A percentile compares a stretch with the other conserved stretches of the same genome.
Conservation (phyloP, 768 basidiomycete species). For the Tulasnella sp. region DNA sequence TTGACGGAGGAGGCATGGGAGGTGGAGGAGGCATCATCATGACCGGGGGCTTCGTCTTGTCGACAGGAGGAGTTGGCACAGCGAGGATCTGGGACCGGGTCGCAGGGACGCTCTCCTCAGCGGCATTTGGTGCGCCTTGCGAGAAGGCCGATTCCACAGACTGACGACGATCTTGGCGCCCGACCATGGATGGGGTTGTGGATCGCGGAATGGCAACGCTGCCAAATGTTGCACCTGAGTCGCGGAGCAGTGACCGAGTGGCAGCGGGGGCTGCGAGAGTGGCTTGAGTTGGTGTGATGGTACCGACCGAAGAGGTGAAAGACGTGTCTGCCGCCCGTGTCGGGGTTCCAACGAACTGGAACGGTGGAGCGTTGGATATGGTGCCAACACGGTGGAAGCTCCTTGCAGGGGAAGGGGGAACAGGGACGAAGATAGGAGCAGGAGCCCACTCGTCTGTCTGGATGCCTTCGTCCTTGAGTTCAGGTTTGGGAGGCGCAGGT, state of each 20-base stretch:
- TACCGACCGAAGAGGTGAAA: conserved; percentile 25
- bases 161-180: conserved; percentile 45
- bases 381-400: conserved; percentile 37
- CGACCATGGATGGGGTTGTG: conserved; percentile 29
- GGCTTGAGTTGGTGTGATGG: conserved; percentile 25
- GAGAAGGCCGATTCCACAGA: conserved; percentile 64
- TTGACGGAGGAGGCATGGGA: conserved; percentile 63
- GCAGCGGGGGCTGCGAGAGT: conserved; percentile 33
- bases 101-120: not conserved
- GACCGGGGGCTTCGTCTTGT: conserved; percentile 75
- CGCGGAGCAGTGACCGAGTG: conserved; percentile 32
- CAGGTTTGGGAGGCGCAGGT: conserved; percentile 37
- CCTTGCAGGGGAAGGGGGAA: conserved; percentile 22
- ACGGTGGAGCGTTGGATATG: conserved; percentile 43
- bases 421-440: conserved; percentile 23
- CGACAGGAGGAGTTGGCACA: conserved; percentile 35
- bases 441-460: conserved; percentile 69
- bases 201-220: conserved; percentile 13
- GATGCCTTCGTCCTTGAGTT: conserved; percentile 60
- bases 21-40: conserved; percentile 78
- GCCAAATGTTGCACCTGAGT: conserved; percentile 40
- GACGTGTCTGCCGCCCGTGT: conserved; percentile 25
- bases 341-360: conserved; percentile 47
- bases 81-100: not conserved
- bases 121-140: conserved; percentile 20